Percentiles rank a stretch among this genome's conserved stretches.
Evolutionary conservation across 1,284 basidiomycete genomes (phyloP).

Genomic region (Tilletia horrida): DNA sequence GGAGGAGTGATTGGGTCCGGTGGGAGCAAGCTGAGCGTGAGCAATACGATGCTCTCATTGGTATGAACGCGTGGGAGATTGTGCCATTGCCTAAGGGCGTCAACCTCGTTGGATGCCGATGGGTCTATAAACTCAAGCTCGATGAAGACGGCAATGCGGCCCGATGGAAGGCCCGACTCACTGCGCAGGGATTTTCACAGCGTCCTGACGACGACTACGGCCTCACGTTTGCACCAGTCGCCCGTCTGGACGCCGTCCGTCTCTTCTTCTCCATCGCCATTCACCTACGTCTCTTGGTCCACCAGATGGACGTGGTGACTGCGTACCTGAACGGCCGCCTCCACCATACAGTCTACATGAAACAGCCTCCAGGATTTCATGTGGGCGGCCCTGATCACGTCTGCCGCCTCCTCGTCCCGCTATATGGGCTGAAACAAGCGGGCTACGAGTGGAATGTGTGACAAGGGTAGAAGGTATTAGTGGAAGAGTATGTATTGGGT

Average conservation of each 20-base stretch:
- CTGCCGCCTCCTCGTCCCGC: neutral
- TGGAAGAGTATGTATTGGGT: too few species aligned
- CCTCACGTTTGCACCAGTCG: neutral
- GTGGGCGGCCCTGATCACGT: neutral
- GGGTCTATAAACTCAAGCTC: slow-evolving; percentile 9
- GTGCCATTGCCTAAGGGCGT: neutral
- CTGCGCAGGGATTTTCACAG: neutral
- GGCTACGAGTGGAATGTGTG: neutral
- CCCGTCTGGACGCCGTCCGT: neutral
- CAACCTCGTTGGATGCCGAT: neutral
- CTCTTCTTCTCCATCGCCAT: neutral
- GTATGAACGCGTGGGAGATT: neutral
- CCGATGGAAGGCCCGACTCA: neutral
- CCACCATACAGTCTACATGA: neutral
- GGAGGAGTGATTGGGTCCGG: slow-evolving; percentile 25
- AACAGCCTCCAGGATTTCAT: neutral
- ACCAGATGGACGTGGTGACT: slow-evolving; percentile 1
- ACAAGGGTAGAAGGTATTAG: too few species aligned
- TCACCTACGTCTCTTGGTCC: neutral
- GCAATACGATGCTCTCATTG: neutral
- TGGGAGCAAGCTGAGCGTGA: slow-evolving; percentile 13
- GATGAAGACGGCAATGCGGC: neutral
- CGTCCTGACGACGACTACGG: neutral
- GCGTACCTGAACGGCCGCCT: slow-evolving; percentile 7
- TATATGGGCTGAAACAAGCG: neutral